A percentile compares a stretch with the other conserved stretches of the same genome.
These are phyloP conservation scores for Kalaharituber pfeilii DNA, from an alignment of 2,329 filamentous ascomycete genomes.

Conservation along the genomic window DNA sequence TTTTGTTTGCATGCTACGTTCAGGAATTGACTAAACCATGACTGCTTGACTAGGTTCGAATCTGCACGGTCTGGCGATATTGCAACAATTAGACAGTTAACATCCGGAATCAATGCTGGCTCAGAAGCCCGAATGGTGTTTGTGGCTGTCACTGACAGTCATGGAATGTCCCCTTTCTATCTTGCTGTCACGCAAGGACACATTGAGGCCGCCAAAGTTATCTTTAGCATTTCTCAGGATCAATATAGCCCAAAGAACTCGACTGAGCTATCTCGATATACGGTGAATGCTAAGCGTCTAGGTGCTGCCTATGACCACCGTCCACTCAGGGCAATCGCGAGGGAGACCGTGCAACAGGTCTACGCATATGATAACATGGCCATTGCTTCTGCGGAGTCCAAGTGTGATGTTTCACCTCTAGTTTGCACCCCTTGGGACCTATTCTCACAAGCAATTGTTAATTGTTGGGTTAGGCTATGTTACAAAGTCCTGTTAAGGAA, in stretches of 20 bases:
- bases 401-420: slow-evolving; percentile 15
- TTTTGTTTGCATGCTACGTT: slow-evolving; percentile 38
- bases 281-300: too few species aligned
- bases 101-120: slow-evolving; percentile 48
- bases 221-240: slow-evolving; percentile 52
- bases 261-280: slow-evolving; percentile 28
- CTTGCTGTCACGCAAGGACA: slow-evolving; percentile 52
- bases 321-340: too few species aligned
- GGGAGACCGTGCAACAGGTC: too few species aligned
- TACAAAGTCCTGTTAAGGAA: too few species aligned
- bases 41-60: slow-evolving; percentile 1
- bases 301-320: too few species aligned
- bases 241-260: slow-evolving; percentile 47
- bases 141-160: slow-evolving; percentile 28
- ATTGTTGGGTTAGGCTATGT: too few species aligned
- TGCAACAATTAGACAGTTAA: slow-evolving; percentile 42
- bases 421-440: slow-evolving; percentile 17
- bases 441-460: too few species aligned
- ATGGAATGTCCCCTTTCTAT: slow-evolving; percentile 38
- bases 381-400: slow-evolving; percentile 24
- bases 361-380: too few species aligned
- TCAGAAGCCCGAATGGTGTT: slow-evolving; percentile 31
- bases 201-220: slow-evolving; percentile 41
- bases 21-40: too few species aligned
- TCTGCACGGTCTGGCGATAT: slow-evolving; percentile 15